These are phyloP conservation scores for Cadophora luteo-olivacea DNA, from an alignment of 2,329 filamentous ascomycete genomes.

Conservation along the genomic window DNA sequence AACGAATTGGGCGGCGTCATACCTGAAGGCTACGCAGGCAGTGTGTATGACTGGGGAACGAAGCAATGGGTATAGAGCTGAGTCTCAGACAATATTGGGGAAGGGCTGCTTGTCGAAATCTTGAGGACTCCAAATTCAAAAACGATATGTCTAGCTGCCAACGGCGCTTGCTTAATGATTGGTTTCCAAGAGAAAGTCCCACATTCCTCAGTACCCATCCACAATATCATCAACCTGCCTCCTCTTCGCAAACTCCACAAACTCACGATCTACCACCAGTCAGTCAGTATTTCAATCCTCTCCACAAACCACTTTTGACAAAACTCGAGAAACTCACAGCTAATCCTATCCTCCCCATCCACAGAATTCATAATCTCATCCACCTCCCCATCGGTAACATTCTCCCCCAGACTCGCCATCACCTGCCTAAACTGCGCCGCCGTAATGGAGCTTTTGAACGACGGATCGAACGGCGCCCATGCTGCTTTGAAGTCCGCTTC, in stretches of 20 bases:
- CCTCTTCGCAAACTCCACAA: slow-evolving; percentile 47
- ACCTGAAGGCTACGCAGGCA: neutral
- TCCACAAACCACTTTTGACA: neutral
- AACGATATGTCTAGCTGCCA: too few species aligned
- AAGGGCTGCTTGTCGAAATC: too few species aligned
- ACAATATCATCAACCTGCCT: slow-evolving; percentile 37
- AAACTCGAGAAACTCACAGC: slow-evolving; percentile 43
- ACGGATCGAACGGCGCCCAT: slow-evolving; percentile 47
- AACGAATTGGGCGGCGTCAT: neutral
- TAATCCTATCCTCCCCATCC: slow-evolving; percentile 47
- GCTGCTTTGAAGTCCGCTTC: slow-evolving; percentile 44
- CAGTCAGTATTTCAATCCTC: neutral
- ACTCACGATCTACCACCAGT: slow-evolving; percentile 44
- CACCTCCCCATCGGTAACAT: slow-evolving; percentile 46
- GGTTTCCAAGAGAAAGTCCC: too few species aligned
- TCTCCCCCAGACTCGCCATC: slow-evolving; percentile 44
- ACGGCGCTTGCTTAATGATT: too few species aligned
- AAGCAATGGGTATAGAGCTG: neutral
- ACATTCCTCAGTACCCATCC: slow-evolving; percentile 40
- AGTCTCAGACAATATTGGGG: too few species aligned
- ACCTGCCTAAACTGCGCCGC: slow-evolving; percentile 46
- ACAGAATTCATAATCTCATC: slow-evolving; percentile 46
- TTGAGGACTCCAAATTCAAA: too few species aligned
- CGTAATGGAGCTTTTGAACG: slow-evolving; percentile 46
- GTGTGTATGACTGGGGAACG: neutral